phyloP scores from a whole-genome alignment of 306 rosid genomes.

The Medicago lupulina region DNA sequence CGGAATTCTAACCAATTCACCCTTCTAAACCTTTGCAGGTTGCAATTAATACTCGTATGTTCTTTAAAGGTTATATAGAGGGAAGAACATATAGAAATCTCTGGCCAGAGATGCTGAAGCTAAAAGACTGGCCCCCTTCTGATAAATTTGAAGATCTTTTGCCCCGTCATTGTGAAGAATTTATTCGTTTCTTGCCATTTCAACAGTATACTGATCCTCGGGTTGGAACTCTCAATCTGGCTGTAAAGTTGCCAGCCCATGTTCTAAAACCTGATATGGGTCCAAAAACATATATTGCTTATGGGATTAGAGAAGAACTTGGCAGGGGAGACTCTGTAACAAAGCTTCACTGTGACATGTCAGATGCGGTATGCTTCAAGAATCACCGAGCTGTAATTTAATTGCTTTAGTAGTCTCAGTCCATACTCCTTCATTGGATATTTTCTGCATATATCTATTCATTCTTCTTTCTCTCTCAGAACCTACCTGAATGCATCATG shows the following conservation, averaged over 20 bases:
- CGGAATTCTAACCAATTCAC: conserved; percentile 24
- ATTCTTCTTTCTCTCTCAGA: conserved; percentile 21
- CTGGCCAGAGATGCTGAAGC: conserved; percentile 96
- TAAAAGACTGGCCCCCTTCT: conserved; percentile 97
- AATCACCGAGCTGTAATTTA: conserved; percentile 13
- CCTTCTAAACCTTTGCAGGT: conserved; percentile 62
- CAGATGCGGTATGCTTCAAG: conserved; percentile 84
- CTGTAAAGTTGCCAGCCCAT: conserved; percentile 78
- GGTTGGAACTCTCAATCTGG: conserved; percentile 76
- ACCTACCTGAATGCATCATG: background rate
- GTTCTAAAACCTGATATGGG: conserved; percentile 91
- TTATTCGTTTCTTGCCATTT: conserved; percentile 74
- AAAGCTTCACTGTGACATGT: conserved; percentile 91
- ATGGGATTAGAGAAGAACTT: conserved; percentile 77
- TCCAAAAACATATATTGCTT: conserved; percentile 88
- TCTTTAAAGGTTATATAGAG: conserved; percentile 76
- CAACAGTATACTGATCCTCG: conserved; percentile 86
- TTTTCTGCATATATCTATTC: conserved; percentile 15
- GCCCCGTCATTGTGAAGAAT: conserved; percentile 94
- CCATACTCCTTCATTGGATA: conserved; percentile 18
- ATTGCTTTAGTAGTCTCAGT: conserved; percentile 14
- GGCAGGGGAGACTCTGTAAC: conserved; percentile 96
- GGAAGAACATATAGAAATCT: conserved; percentile 73
- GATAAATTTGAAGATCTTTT: conserved; percentile 82
- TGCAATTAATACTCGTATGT: conserved; percentile 63